Evolutionary conservation across 192 early-diverging fungal species (phyloP), one percentile per base, ranked within the genome.

Genomic region (Rhizophagus prolifer): DNA sequence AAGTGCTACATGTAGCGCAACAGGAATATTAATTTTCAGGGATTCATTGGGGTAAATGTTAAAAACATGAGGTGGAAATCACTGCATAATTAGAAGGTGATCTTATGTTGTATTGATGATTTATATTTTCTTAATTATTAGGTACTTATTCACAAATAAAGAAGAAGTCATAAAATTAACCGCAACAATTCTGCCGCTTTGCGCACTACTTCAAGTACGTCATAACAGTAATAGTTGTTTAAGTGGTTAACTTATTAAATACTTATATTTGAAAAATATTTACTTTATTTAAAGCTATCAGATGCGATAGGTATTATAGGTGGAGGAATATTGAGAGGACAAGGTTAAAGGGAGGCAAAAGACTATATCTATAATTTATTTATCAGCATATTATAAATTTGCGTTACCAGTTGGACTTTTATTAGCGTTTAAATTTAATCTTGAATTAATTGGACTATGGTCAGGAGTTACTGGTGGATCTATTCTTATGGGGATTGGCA

Each of bases 141-240:
- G 86, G 8, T 75, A 58, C 25, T 54, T 93, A 38, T 93, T 92
- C 78, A 92, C 91, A 25, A 78, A 87, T 50, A 92, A 96, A 78
- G 73, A 78, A 0, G 86, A 86, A 0, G 92, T 98, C 16, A 83
- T 94, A 65, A 79, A 70, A 10, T 79, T 92, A 8, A 93, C 96
- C 2, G 91, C 93, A 2, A 77, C 70, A 61, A 85, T 96, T 13
- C 82, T 97, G 81, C 96, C 96, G 0, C 78, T 94, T n/a, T 91
- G 86, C 30, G 94, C 94, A 0, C 30, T 91, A 36, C 94, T 90
- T 82, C 93, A 95, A 47, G 75, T 76, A 59, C 10, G 41, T 44
- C 2, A 10, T 38, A 9, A 5, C 36, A 38, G 21, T 36, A 62
- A n/a, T 28, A 23, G n/a, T 13, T 28, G 13, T 14, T 47, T 47